Percentiles rank a stretch among this genome's conserved stretches.
phyloP scores from a whole-genome alignment of 2,329 filamentous ascomycete genomes.

The Xylaria sp. region DNA sequence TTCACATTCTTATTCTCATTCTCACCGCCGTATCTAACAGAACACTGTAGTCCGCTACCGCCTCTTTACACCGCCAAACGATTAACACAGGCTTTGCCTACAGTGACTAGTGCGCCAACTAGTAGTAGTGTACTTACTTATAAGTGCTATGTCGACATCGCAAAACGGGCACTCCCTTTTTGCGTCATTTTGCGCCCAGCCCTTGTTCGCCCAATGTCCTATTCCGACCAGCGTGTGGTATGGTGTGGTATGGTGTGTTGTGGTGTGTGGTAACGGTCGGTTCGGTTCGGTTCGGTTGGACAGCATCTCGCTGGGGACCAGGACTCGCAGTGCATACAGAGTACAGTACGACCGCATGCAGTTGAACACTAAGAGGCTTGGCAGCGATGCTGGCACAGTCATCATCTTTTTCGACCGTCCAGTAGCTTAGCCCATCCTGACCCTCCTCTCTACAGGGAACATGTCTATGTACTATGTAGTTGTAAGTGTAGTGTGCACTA shows the following conservation, averaged over 20 bases:
- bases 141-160: not conserved
- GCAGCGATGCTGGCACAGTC: constrained; percentile 29
- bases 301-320: constrained; percentile 1
- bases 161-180: constrained; percentile 1
- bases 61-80: constrained; percentile 15
- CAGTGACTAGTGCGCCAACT: not conserved
- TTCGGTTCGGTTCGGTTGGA: constrained; percentile 4
- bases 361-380: constrained; percentile 30
- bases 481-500: not conserved
- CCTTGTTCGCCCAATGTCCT: not conserved
- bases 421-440: not conserved
- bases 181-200: constrained; percentile 11
- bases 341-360: not conserved
- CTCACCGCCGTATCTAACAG: not conserved
- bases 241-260: not conserved
- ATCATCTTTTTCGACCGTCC: constrained; percentile 16
- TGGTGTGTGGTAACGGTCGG: not conserved
- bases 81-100: constrained; percentile 14
- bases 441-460: constrained; percentile 11
- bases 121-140: not conserved
- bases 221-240: not conserved
- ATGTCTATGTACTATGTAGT: too few relatives aligned
- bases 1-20: not conserved
- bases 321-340: not conserved
- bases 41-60: not conserved